phyloP scores from a whole-genome alignment of 805 yeast genomes.

The Kodamaea jinghongensis region DNA sequence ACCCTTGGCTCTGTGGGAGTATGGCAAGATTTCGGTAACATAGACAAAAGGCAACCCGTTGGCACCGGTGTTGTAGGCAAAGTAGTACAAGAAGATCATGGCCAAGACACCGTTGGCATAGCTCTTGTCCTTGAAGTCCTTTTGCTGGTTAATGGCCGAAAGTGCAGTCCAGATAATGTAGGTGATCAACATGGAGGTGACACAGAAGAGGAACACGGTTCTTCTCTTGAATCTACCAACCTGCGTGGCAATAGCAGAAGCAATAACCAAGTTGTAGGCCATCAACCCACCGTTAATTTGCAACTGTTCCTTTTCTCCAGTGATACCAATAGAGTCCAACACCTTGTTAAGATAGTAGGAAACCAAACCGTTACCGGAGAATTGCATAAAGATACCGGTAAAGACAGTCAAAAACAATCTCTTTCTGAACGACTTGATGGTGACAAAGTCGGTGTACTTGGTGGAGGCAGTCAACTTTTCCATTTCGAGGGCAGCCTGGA shows the following conservation, averaged over 20 bases:
- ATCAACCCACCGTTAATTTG: conserved; percentile 50
- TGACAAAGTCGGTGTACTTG: conserved; percentile 39
- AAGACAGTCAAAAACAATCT: conserved; percentile 35
- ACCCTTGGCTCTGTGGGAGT: conserved; percentile 42
- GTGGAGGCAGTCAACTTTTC: conserved; percentile 34
- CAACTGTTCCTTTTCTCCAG: conserved; percentile 43
- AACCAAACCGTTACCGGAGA: conserved; percentile 52
- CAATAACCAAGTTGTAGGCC: conserved; percentile 42
- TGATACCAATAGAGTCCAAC: conserved; percentile 52
- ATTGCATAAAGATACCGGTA: conserved; percentile 40
- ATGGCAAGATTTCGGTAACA: conserved; percentile 42
- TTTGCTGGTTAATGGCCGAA: conserved; percentile 46
- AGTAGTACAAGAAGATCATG: conserved; percentile 48
- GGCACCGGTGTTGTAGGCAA: conserved; percentile 40
- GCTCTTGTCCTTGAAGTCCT: conserved; percentile 37
- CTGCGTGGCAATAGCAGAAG: conserved; percentile 20
- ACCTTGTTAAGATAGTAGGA: conserved; percentile 52
- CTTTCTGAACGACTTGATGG: conserved; percentile 38
- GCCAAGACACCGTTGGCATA: conserved; percentile 48
- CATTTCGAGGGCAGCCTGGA: conserved; percentile 29
- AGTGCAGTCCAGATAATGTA: conserved; percentile 42
- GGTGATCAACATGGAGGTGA: conserved; percentile 33
- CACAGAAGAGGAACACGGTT: conserved; percentile 32
- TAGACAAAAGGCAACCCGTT: conserved; percentile 48
- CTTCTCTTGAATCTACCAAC: conserved; percentile 32